These are phyloP conservation scores for Debaryomyces castellii DNA, from an alignment of 805 yeast genomes.

Conservation along the genomic window DNA sequence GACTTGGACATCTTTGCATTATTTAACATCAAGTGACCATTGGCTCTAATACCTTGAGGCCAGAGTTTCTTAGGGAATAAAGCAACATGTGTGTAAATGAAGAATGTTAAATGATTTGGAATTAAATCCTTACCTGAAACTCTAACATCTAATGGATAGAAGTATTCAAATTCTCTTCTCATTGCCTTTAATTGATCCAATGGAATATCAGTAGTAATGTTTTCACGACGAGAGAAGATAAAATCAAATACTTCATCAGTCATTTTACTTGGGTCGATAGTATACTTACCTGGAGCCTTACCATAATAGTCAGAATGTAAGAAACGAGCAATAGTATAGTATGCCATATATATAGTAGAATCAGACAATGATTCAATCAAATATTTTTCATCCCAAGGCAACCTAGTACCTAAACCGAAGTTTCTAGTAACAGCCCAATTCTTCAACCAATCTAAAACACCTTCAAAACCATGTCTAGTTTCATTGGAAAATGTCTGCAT, in stretches of 20 bases:
- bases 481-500: slow-evolving; percentile 83
- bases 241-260: slow-evolving; percentile 93
- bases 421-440: slow-evolving; percentile 99
- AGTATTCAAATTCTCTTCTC: slow-evolving; percentile 94
- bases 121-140: slow-evolving; percentile 95
- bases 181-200: slow-evolving; percentile 61
- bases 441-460: slow-evolving; percentile 92
- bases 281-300: slow-evolving; percentile 65
- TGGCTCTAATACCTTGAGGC: slow-evolving; percentile 93
- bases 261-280: slow-evolving; percentile 78
- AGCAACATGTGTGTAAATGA: slow-evolving; percentile 90
- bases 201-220: slow-evolving; percentile 59
- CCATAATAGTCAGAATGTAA: slow-evolving; percentile 89
- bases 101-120: slow-evolving; percentile 96
- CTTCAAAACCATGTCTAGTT: slow-evolving; percentile 88
- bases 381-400: slow-evolving; percentile 96
- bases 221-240: slow-evolving; percentile 73
- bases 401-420: slow-evolving; percentile 89
- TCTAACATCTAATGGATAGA: slow-evolving; percentile 91
- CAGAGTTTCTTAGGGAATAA: slow-evolving; percentile 86
- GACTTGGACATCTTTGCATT: slow-evolving; percentile 98
- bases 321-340: slow-evolving; percentile 85
- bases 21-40: slow-evolving; percentile 93
- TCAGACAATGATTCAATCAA: slow-evolving; percentile 94
- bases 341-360: slow-evolving; percentile 93